phyloP scores from a whole-genome alignment of 2,329 filamentous ascomycete genomes.

The Fusarium nelsonii region DNA sequence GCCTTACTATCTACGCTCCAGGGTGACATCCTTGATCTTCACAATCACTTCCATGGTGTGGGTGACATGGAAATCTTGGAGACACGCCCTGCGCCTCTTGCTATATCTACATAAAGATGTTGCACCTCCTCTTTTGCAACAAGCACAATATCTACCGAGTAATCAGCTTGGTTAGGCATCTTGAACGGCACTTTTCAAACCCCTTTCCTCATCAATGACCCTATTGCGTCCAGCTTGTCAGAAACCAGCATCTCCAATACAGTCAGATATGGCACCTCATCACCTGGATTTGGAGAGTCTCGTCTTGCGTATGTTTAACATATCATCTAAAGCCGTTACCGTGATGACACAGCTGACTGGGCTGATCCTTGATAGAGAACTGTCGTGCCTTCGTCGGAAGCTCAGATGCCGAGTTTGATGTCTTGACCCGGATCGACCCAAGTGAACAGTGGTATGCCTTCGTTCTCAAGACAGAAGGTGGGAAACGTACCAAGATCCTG shows the following conservation, averaged over 20 bases:
- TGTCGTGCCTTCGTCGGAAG: constrained; percentile 45
- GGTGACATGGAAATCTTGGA: constrained; percentile 4
- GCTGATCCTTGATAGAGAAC: constrained; percentile 42
- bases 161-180: neutral
- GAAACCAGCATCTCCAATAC: constrained; percentile 9
- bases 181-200: neutral
- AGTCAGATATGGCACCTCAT: constrained; percentile 29
- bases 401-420: constrained; percentile 38
- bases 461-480: constrained; percentile 45
- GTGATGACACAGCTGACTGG: constrained; percentile 4
- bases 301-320: constrained; percentile 18
- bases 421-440: constrained; percentile 44
- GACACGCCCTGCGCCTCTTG: neutral
- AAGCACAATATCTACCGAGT: neutral
- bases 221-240: constrained; percentile 23
- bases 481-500: constrained; percentile 49
- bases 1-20: constrained; percentile 10
- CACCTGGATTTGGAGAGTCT: constrained; percentile 30
- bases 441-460: constrained; percentile 46
- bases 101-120: constrained; percentile 25
- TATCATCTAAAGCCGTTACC: neutral
- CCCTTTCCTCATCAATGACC: constrained; percentile 27
- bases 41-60: constrained; percentile 4
- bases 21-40: constrained; percentile 11
- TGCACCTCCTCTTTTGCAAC: constrained; percentile 19